These are phyloP conservation scores for Tylopilus sp. DNA, from an alignment of 768 basidiomycete species.

Conservation along the genomic window DNA sequence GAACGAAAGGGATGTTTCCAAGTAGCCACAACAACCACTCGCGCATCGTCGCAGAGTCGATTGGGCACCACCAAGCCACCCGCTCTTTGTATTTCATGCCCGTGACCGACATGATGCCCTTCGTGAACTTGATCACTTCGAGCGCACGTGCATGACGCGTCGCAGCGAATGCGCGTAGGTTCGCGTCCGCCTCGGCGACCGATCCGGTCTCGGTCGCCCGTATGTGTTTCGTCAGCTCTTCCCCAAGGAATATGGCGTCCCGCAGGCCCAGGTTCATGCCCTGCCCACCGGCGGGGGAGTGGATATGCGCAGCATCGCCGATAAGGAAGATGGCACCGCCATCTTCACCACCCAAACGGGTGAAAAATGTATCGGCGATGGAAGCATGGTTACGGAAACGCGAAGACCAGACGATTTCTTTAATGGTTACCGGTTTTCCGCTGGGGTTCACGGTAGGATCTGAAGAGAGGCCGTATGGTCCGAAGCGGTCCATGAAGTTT, in stretches of 20 bases:
- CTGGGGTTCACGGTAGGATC: conserved; percentile 32
- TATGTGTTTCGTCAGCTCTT: conserved; percentile 39
- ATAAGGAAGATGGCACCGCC: conserved; percentile 29
- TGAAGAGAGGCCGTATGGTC: conserved; percentile 33
- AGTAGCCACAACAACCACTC: conserved; percentile 22
- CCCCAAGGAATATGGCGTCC: conserved; percentile 46
- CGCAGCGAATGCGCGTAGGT: conserved; percentile 35
- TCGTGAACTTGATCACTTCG: conserved; percentile 40
- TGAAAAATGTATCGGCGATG: conserved; percentile 39
- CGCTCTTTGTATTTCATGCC: conserved; percentile 20
- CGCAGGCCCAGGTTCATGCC: conserved; percentile 61
- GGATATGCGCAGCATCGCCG: conserved; percentile 53
- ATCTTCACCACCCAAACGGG: conserved; percentile 22
- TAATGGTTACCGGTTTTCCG: conserved; percentile 31
- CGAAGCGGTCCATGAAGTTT: conserved; percentile 39
- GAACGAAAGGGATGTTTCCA: conserved; percentile 11
- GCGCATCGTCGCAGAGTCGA: conserved; percentile 26
- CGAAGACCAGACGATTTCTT: conserved; percentile 42
- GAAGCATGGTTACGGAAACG: conserved; percentile 44
- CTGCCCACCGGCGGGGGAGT: conserved; percentile 53
- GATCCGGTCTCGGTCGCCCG: conserved; percentile 7
- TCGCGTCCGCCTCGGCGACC: conserved; percentile 23
- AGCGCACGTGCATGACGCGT: conserved; percentile 39
- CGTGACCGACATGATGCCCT: conserved; percentile 28
- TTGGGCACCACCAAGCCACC: conserved; percentile 24